A percentile compares a stretch with the other conserved stretches of the same genome.
Evolutionary conservation across 345 rosid genomes (phyloP).

Genomic region (sweet orange (Citrus sinensis)): DVS_A1.0 CM039168.1:25964501-25965000

Average conservation of each 20-base stretch:
- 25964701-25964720: not conserved
- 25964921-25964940: slow-evolving; percentile 20
- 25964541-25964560: slow-evolving; percentile 42
- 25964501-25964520: slow-evolving; percentile 37
- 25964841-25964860: slow-evolving; percentile 17
- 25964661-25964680: slow-evolving; percentile 22
- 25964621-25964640: slow-evolving; percentile 28
- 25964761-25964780: slow-evolving; percentile 22
- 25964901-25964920: slow-evolving; percentile 16
- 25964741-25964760: slow-evolving; percentile 21
- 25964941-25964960: not conserved
- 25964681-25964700: not conserved
- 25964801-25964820: slow-evolving; percentile 7
- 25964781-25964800: slow-evolving; percentile 16
- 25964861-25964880: slow-evolving; percentile 18
- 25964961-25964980: not conserved
- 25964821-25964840: slow-evolving; percentile 12
- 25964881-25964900: slow-evolving; percentile 27
- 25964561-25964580: slow-evolving; percentile 39
- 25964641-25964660: slow-evolving; percentile 7
- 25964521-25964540: slow-evolving; percentile 33
- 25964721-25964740: too few species aligned
- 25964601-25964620: slow-evolving; percentile 41
- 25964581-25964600: slow-evolving; percentile 51
- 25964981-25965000: too few species aligned